phyloP scores from a whole-genome alignment of 345 rosid genomes.

The Eucalyptus grandis region DNA sequence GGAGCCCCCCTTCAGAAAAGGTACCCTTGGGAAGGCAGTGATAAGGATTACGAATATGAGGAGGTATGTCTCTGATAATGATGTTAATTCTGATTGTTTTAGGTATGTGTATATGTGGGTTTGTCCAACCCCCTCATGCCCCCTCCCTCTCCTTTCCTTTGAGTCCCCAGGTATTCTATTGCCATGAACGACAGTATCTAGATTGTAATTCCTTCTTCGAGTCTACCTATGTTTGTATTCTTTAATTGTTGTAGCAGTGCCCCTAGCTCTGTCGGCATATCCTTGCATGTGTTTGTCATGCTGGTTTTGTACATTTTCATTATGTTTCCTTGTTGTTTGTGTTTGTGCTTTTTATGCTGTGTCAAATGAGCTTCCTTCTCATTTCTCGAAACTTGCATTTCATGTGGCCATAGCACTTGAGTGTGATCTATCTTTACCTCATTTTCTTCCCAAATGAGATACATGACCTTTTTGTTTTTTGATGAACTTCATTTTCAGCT shows the following conservation, averaged over 20 bases:
- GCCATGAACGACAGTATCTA: not conserved
- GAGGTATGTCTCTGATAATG: constrained; percentile 34
- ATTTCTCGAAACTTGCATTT: not conserved
- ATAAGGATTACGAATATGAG: constrained; percentile 78
- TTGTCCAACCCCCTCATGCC: not conserved
- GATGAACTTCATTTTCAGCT: constrained; percentile 45
- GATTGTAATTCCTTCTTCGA: not conserved
- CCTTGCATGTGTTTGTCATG: not conserved
- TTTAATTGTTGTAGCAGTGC: not conserved
- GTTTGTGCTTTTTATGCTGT: not conserved
- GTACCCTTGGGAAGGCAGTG: constrained; percentile 92
- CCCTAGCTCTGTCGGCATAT: not conserved
- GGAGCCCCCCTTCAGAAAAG: constrained; percentile 26
- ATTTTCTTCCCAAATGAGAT: not conserved
- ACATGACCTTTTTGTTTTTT: not conserved
- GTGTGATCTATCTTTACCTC: not conserved
- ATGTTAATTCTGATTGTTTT: not conserved
- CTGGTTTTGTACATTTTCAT: not conserved
- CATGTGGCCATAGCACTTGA: not conserved
- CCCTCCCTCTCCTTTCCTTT: not conserved
- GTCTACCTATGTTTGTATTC: not conserved
- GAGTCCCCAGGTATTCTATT: not conserved
- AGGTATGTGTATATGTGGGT: not conserved
- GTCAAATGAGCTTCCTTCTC: not conserved
- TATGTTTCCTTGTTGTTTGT: not conserved